These are phyloP conservation scores for Sanghuangporus baumii DNA, from an alignment of 1,284 basidiomycete species.

Conservation along the genomic window DNA sequence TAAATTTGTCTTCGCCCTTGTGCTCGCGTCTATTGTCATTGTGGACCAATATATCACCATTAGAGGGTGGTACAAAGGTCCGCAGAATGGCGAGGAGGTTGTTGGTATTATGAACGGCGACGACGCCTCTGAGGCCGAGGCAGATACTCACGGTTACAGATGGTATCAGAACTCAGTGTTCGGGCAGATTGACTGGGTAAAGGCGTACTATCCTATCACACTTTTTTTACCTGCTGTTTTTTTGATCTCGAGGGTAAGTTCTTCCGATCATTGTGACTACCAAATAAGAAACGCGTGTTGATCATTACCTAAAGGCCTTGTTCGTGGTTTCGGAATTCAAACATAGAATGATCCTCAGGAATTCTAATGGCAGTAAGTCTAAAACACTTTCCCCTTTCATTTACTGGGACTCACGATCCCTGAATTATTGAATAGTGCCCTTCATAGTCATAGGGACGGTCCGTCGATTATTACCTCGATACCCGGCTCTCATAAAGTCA, in stretches of 20 bases:
- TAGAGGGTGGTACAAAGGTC: background rate
- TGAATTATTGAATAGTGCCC: background rate
- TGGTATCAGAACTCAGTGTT: background rate
- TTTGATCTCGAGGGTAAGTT: background rate
- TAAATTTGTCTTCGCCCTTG: background rate
- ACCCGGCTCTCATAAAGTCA: background rate
- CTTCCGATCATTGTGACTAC: background rate
- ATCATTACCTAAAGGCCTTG: background rate
- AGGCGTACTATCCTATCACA: background rate
- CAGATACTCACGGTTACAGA: background rate
- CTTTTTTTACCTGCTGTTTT: background rate
- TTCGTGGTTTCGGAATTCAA: background rate
- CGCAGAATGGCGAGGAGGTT: background rate
- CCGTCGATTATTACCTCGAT: background rate
- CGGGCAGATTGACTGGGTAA: background rate
- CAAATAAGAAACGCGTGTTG: background rate
- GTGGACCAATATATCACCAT: background rate
- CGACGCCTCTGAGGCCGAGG: background rate
- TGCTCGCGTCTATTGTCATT: background rate
- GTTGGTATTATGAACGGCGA: background rate
- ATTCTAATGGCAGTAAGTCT: constrained; percentile 3
- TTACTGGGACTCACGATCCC: background rate
- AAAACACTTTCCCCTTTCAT: too few species aligned
- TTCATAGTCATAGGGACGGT: background rate
- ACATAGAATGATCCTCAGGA: background rate